Base-by-base conservation (phyloP, 2,329 filamentous ascomycete genomes). In the Cladosporium velox region DNA sequence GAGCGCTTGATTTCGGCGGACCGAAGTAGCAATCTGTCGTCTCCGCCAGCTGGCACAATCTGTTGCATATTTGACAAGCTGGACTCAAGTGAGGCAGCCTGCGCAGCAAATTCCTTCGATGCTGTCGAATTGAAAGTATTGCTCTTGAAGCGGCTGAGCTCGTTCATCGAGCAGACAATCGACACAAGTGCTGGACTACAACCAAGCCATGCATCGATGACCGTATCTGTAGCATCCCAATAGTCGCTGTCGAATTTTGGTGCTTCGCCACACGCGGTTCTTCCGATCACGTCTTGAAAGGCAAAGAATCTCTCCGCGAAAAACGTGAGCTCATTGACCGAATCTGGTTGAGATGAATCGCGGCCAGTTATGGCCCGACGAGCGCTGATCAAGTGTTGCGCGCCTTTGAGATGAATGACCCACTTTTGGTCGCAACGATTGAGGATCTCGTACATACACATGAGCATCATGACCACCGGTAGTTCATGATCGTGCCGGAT, bases 271-370 rank as follows among this genome's bases (percentile, higher is more conserved):
- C 82, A 84, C 0, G 82, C 82, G 0, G 82, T 84, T 38, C 82
- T 77, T 32, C 82, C 82, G 67, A 84, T 84, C 18, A 83, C 80
- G 66, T 84, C 82, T 66, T 84, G 82, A 15, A 83, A 84, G 3
- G 82, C 82, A 64, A 84, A 84, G 67, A 83, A 84, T 1, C 78
- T 76, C 67, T 84, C 82, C 0, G 80, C 78, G 6, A 78, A 74
- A 2, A 72, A 77, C 0, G 78, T 72, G 18, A 70, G 67, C 28
- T 66, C 60, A 28, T 67, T 66, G 14, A 64, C 59, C 24, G 51
- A 30, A n/a, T 70, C 72, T 58, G 72, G 73, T 18, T 59, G 67
- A 10, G 61, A 64, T 8, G 28, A 26, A 21, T 41, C 11, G 24
- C 61, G 34, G 26, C 61, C 61, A n/a, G 65, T 28, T 28, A 62